Base-by-base conservation (phyloP, 129 eudicot genomes). In the Escallonia rubra region DNA sequence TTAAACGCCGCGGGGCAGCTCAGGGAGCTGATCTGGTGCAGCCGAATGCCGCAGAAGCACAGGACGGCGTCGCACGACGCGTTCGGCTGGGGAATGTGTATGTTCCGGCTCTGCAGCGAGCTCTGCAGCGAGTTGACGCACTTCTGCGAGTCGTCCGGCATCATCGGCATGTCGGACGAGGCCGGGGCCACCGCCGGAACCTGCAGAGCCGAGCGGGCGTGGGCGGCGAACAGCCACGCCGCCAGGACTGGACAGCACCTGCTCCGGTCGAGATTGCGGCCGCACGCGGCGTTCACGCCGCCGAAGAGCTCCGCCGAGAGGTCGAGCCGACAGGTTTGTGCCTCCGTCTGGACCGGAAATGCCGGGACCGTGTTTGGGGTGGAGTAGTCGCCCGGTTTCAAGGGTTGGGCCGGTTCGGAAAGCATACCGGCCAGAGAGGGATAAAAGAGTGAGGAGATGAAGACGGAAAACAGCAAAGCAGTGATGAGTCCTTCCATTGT, bases 121-220 rank as follows among this genome's bases (percentile, higher is more conserved):
- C 55, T 81, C 66, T 92, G 96, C 14, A 92, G 83, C 61, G 98
- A 83, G 71, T 78, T 80, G 0, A 92, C 98, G 43, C 98, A 92
- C 70, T 76, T 86, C 84, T 92, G 98, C 14, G 98, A 89, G 73
- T 92, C 98, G 14, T 92, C 98, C 3, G 98, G 98, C 98, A 92
- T 88, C 95, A 84, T 77, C n/a, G 98, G 98, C 62, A 78, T 65
- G 6, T 82, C 91, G 0, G 89, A 78, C 8, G 77, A 53, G 9
- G 81, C 63, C 47, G 91, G 90, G n/a, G 90, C 64, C 11, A 88
- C 69, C 9, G 80, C 51, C 3, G 87, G 52, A 0, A 92, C 62
- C 58, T 81, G 79, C 13, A 92, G 74, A 2, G 98, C 96, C 15
- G 98, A 79, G 39, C 91, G 75, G 11, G 98, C 96, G 76, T 92